A percentile compares a stretch with the other conserved stretches of the same genome.
These are phyloP conservation scores for Chlorella ohadii DNA, from an alignment of 139 green algal genomes.

Conservation along the genomic window DNA sequence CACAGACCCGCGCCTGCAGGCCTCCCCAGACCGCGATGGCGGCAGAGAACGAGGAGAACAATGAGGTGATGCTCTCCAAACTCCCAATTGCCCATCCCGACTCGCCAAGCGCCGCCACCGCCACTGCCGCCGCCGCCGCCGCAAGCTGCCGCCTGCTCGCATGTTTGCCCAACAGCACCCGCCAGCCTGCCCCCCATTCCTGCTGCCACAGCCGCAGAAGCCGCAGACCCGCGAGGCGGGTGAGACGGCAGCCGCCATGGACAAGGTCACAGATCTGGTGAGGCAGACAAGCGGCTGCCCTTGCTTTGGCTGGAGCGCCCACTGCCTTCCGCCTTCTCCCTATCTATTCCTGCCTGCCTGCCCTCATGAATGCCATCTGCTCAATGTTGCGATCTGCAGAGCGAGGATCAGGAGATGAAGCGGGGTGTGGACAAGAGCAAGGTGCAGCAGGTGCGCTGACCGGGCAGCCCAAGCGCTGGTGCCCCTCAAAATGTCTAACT, in stretches of 20 bases:
- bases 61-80: background rate
- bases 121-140: background rate
- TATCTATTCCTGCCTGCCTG: background rate
- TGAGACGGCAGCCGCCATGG: constrained; percentile 46
- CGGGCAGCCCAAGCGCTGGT: too few relatives aligned
- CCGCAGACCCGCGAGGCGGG: constrained; percentile 23
- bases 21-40: too few relatives aligned
- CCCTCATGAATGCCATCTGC: background rate
- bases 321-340: too few relatives aligned
- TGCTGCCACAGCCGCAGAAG: background rate
- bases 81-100: too few relatives aligned
- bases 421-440: constrained; percentile 48
- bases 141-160: too few relatives aligned
- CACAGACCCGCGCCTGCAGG: too few relatives aligned
- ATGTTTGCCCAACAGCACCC: too few relatives aligned
- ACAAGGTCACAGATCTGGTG: constrained; percentile 36
- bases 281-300: background rate
- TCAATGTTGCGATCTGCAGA: background rate
- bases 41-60: constrained; percentile 18
- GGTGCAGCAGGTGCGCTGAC: constrained; percentile 36
- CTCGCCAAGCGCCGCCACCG: too few relatives aligned
- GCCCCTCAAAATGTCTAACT: too few relatives aligned
- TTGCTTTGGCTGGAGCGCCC: too few relatives aligned
- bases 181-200: too few relatives aligned
- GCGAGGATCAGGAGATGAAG: constrained; percentile 48